Evolutionary conservation across 192 early-diverging fungal genomes (phyloP), one percentile per base, ranked within the genome.

Genomic region (Linnemannia elongata): DNA sequence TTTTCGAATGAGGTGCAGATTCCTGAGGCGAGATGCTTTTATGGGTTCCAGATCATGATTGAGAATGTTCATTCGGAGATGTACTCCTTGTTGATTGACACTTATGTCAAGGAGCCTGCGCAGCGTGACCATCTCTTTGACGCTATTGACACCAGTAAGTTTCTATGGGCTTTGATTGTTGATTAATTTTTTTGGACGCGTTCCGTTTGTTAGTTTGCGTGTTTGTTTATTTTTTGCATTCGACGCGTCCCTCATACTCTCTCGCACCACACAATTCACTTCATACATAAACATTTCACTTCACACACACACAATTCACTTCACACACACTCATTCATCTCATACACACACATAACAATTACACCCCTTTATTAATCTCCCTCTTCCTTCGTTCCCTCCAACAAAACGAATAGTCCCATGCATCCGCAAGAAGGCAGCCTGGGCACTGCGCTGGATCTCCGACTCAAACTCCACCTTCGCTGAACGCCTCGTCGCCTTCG

Each of bases 1-100:
- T 98, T 98, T 82, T 95, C 92, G 75, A 94, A 93, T 66, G 96
- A 98, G 82, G 95, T 98, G 33, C 95, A 97, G 89, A 96, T 98
- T 76, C 95, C 96, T 54, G 97, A 97, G 89, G 97, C 97, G 39
- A 90, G 95, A 55, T 96, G 95, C 85, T 98, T 98, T 82, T 97
- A 97, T 86, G 97, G 96, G n/a, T 98, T 98, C 92, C 97, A 98
- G 90, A 97, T 98, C 88, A 97, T 97, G 96, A 98, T 98, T 69
- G 97, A 98, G 88, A 97, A 97, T 91, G 96, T 98, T 75, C 97
- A 98, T 90, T 90, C 93, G 18, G 97, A 98, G 90, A 98, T 96
- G 82, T 98, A 98, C 91, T 96, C 95, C 57, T 92, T 98, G 17
- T 90, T 98, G 45, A 98, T 98, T 75, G 97, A 98, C 82, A 96